Evolutionary conservation across 31 red algal species (phyloP).

Genomic region (Porphyra umbilicalis): DNA sequence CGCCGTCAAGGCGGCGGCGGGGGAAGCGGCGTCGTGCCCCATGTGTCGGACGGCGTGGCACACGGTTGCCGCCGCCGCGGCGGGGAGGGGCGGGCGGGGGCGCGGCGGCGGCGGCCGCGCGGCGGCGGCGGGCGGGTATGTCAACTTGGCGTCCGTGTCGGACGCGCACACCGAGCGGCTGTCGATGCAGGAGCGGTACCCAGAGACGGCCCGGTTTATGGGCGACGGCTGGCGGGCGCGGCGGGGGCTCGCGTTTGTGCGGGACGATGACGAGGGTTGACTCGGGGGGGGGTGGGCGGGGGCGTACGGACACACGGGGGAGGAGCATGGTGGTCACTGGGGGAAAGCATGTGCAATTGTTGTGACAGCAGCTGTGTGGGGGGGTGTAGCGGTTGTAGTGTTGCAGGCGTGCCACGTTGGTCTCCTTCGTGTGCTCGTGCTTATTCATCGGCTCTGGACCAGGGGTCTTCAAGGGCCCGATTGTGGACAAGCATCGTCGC

Average conservation of each 20-base stretch:
- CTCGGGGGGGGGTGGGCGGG: no score
- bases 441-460: no score
- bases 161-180: not conserved
- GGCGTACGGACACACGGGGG: no score
- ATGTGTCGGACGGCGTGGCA: slow-evolving; percentile 5
- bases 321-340: no score
- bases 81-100: not conserved
- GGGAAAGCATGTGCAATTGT: no score
- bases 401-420: no score
- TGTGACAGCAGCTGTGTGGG: no score
- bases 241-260: not conserved
- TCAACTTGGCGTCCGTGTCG: not conserved
- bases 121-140: not conserved
- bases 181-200: not conserved
- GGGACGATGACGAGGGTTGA: not conserved
- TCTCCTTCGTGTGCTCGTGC: no score
- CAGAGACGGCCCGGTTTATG: not conserved
- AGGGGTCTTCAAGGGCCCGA: no score
- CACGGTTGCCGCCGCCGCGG: not conserved
- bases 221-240: not conserved
- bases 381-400: no score
- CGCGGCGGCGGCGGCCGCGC: not conserved
- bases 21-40: slow-evolving; percentile 13
- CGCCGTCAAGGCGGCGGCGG: slow-evolving; percentile 1
- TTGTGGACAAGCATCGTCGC: no score